Conservation (phyloP, 2,329 filamentous ascomycete genomes). For the Colletotrichum sp. region DNA sequence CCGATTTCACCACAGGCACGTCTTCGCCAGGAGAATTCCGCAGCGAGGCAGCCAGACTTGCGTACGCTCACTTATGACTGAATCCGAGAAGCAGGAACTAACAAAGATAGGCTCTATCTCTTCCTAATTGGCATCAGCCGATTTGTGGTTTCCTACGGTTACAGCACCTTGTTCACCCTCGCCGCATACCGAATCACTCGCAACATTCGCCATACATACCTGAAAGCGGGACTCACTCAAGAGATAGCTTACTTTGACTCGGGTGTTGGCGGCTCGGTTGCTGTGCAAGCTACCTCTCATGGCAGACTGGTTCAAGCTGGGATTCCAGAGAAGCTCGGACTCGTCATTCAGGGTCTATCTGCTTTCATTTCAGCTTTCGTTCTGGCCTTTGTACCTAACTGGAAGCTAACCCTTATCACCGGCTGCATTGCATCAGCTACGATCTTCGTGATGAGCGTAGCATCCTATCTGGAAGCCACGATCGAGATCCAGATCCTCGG, state of each 20-base stretch:
- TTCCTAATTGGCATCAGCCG: constrained; percentile 62
- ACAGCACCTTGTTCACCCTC: constrained; percentile 51
- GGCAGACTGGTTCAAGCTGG: constrained; percentile 47
- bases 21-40: constrained; percentile 31
- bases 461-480: constrained; percentile 28
- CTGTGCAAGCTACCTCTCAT: constrained; percentile 48
- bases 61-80: constrained; percentile 25
- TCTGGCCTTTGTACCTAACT: constrained; percentile 43
- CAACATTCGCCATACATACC: constrained; percentile 51
- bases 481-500: constrained; percentile 40
- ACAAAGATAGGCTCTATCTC: constrained; percentile 53
- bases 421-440: constrained; percentile 34
- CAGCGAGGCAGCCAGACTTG: constrained; percentile 30
- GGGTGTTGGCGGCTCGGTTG: constrained; percentile 43
- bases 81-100: neutral
- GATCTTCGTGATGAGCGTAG: constrained; percentile 34
- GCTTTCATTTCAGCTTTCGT: constrained; percentile 43
- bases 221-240: constrained; percentile 54
- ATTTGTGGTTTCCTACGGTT: constrained; percentile 55
- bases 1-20: constrained; percentile 32
- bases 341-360: constrained; percentile 42
- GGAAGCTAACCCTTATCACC: constrained; percentile 48
- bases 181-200: constrained; percentile 56
- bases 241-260: constrained; percentile 56
- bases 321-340: constrained; percentile 43